phyloP scores from a whole-genome alignment of 2,329 filamentous ascomycete genomes.

The Fusarium humuli region DNA sequence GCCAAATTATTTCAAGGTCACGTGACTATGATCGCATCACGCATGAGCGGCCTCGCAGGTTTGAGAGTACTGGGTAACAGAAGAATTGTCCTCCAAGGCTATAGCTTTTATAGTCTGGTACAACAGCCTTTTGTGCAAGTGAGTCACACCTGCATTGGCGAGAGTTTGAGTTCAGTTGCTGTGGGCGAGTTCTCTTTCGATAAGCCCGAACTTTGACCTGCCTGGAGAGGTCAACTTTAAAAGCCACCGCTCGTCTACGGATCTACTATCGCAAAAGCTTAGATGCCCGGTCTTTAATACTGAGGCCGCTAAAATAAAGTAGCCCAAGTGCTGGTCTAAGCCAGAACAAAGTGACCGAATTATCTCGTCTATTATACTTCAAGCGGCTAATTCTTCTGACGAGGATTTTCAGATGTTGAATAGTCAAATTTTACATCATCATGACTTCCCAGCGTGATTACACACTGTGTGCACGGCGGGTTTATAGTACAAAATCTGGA shows the following conservation, averaged over 20 bases:
- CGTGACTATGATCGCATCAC: slow-evolving; percentile 35
- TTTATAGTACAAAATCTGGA: slow-evolving; percentile 4
- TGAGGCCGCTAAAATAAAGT: neutral
- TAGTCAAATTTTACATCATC: slow-evolving; percentile 2
- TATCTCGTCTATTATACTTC: neutral
- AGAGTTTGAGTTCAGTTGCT: neutral
- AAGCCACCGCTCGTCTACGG: neutral
- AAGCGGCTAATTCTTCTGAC: neutral
- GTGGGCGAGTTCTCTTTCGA: neutral
- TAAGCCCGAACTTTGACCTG: neutral
- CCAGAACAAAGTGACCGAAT: neutral
- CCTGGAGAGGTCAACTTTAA: neutral
- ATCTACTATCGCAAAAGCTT: too few species aligned
- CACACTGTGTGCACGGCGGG: neutral
- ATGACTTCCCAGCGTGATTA: neutral
- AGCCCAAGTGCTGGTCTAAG: neutral
- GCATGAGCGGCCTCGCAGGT: slow-evolving; percentile 10
- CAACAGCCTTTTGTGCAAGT: neutral
- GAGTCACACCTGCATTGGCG: neutral
- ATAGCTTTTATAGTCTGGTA: neutral
- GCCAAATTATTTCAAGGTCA: slow-evolving; percentile 27
- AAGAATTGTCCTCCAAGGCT: neutral
- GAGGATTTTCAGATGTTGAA: neutral
- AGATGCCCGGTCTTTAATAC: neutral
- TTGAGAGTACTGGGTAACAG: neutral